Percentiles rank a stretch among this genome's conserved stretches.
Conservation (phyloP, 73 alveolate species). For the Stentor coeruleus region DNA sequence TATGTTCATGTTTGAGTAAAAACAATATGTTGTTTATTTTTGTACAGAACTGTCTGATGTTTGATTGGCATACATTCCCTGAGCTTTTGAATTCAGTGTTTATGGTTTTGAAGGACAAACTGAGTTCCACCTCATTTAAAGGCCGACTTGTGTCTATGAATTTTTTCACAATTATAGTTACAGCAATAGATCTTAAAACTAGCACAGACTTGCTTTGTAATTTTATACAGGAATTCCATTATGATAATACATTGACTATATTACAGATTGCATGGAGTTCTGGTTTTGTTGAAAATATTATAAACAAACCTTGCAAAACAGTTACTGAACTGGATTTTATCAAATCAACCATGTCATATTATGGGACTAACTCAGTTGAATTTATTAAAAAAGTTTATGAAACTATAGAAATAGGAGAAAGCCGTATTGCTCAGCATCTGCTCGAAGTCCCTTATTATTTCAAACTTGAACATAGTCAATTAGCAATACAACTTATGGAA, state of each 20-base stretch:
- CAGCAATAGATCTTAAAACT: not conserved
- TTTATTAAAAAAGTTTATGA: not conserved
- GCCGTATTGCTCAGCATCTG: not conserved
- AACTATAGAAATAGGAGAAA: not conserved
- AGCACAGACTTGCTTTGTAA: not conserved
- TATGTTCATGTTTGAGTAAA: not conserved
- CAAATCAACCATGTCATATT: not conserved
- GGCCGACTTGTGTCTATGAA: not conserved
- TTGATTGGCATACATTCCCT: not conserved
- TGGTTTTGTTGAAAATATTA: not conserved
- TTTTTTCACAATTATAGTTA: not conserved
- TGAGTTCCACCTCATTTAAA: not conserved
- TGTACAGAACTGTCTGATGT: not conserved
- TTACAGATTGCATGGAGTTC: not conserved
- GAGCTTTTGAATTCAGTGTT: not conserved
- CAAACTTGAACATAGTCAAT: not conserved
- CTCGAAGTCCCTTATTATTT: conserved; percentile 13
- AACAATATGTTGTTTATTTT: not conserved
- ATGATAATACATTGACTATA: not conserved
- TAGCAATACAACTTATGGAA: not conserved
- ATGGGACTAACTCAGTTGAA: conserved; percentile 10
- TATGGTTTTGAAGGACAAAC: not conserved
- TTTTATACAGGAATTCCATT: not conserved
- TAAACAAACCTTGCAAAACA: not conserved
- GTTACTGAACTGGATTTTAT: not conserved